Evolutionary conservation across 1,139 yeast species (phyloP).

Genomic region (Kluyveromyces sp.): DNA sequence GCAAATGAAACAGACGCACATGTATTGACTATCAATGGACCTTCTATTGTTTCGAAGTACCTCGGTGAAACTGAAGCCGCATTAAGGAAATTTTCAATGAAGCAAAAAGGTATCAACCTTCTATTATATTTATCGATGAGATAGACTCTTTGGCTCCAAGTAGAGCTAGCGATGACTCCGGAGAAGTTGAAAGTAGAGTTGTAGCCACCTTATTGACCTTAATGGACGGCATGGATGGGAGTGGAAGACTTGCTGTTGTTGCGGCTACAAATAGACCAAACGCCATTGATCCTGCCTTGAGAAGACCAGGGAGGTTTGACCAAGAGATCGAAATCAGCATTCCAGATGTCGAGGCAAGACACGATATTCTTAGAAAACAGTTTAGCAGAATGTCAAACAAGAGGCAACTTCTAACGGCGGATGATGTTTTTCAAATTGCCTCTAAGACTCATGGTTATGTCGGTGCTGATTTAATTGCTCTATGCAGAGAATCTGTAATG

Average conservation of each 20-base stretch:
- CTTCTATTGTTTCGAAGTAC: constrained; percentile 85
- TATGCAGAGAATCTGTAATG: constrained; percentile 85
- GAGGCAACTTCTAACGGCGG: constrained; percentile 47
- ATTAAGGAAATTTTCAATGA: constrained; percentile 76
- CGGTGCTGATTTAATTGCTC: constrained; percentile 84
- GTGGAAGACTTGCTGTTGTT: constrained; percentile 63
- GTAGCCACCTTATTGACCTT: constrained; percentile 81
- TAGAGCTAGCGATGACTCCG: constrained; percentile 73
- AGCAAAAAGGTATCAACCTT: constrained; percentile 77
- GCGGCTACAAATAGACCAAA: constrained; percentile 84
- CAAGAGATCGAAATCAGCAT: constrained; percentile 76
- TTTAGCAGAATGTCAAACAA: constrained; percentile 48
- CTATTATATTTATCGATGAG: constrained; percentile 84
- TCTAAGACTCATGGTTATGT: constrained; percentile 66
- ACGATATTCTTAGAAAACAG: constrained; percentile 55
- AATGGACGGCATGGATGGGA: constrained; percentile 81
- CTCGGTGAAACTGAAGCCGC: constrained; percentile 90
- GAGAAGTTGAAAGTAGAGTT: constrained; percentile 82
- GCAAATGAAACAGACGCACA: constrained; percentile 71
- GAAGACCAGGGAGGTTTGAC: constrained; percentile 92
- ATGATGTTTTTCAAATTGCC: constrained; percentile 53
- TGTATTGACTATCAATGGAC: constrained; percentile 78
- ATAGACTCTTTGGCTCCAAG: constrained; percentile 86
- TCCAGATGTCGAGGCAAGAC: constrained; percentile 63
- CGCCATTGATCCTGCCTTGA: constrained; percentile 72